Evolutionary conservation across 2,329 filamentous ascomycete species (phyloP), one percentile per base, ranked within the genome.

Genomic region (Epichloe glyceriae): DNA sequence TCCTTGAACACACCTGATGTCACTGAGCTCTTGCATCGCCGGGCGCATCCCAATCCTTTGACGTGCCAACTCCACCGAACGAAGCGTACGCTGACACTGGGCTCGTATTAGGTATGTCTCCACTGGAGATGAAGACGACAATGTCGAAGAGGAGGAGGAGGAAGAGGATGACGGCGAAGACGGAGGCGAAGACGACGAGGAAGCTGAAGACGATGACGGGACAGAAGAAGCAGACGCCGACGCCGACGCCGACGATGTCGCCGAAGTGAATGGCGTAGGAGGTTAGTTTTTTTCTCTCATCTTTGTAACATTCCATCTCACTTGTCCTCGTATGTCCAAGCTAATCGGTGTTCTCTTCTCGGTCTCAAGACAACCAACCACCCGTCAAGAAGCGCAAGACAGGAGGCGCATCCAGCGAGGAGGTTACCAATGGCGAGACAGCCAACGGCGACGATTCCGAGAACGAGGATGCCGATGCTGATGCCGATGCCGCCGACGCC

Each of bases 301-400:
- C 26, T 19, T n/a, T 17, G 7, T 19, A 6, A 20, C 7, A 11
- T n/a, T 39, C 15, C 11, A 39, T 15, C 6, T 19, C 26, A 14
- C 10, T 11, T 17, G 7, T 11, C 17, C 45, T 12, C n/a, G 14
- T 26, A 2, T 30, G 12, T 39, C 8, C 22, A 47, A 33, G 14
- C 33, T 44, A 33, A 44, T 41, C 10, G 46, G 17, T n/a, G 26
- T 5, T 6, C 3, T 6, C 3, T 46, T n/a, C 11, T 10, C 20
- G 5, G 17, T 17, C 5, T 14, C 8, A 55, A 70, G 65, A 63
- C 49, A 62, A 67, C 53, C 67, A 68, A 49, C 73, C 71, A 46
- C 74, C 74, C 38, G 70, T 69, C 51, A 77, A 77, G 68, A 76
- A 75, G 66, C 69, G 68, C 58, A 77, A 75, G 70, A 74, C 71